Evolutionary conservation across 345 rosid genomes (phyloP), one percentile per base, ranked within the genome.

Genomic region (Nephelium lappaceum): DNA sequence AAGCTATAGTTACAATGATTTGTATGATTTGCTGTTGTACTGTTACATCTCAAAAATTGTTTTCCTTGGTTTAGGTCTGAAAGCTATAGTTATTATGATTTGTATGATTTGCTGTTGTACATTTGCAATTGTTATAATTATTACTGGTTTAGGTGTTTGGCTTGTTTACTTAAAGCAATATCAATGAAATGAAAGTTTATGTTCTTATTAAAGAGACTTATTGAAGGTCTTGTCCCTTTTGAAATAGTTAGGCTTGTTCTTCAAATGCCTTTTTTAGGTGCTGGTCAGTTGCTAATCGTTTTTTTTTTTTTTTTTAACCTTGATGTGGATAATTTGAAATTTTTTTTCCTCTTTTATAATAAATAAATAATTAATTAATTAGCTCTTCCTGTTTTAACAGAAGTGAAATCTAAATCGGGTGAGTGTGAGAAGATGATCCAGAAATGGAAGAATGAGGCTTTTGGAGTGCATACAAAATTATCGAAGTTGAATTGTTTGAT

Each of bases 371-470:
- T n/a, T n/a, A 4, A 73, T 66, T 39, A 38, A 68, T 69, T 72
- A 70, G 71, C 68, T 65, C 69, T 42, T 82, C 16, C 53, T 82
- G 73, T 63, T 67, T 70, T 72, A 57, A 85, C 80, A 96, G 99
- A 87, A n/a, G n/a, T n/a, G n/a, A n/a, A n/a, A n/a, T n/a, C n/a
- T n/a, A n/a, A n/a, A n/a, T n/a, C n/a, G n/a, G n/a, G n/a, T n/a
- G n/a, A n/a, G n/a, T n/a, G n/a, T n/a, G n/a, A n/a, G n/a, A n/a
- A n/a, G n/a, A n/a, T n/a, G n/a, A n/a, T n/a, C n/a, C n/a, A n/a
- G n/a, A n/a, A n/a, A n/a, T n/a, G n/a, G n/a, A n/a, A n/a, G n/a
- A n/a, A n/a, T n/a, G n/a, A n/a, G n/a, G n/a, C n/a, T n/a, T n/a
- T n/a, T n/a, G n/a, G n/a, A n/a, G n/a, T n/a, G n/a, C n/a, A n/a